Conservation (phyloP, 176 grass and related monocot species). For the Luzula sylvatica region DNA sequence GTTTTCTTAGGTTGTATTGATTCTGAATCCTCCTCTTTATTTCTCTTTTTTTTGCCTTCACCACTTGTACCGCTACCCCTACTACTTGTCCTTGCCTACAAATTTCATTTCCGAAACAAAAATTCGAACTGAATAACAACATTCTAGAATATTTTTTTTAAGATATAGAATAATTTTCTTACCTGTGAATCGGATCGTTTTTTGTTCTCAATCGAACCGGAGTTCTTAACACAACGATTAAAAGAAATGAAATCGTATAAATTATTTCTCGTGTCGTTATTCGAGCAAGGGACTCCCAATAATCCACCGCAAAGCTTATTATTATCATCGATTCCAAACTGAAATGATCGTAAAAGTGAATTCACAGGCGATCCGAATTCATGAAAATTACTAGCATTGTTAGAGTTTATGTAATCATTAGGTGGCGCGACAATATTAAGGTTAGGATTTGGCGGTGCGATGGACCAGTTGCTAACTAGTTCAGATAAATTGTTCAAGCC, state of each 20-base stretch:
- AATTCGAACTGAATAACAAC: not conserved
- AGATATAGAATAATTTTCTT: constrained; percentile 13
- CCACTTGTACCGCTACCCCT: constrained; percentile 24
- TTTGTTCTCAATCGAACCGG: constrained; percentile 37
- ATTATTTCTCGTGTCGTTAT: constrained; percentile 36
- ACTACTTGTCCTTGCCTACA: constrained; percentile 46
- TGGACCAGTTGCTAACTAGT: constrained; percentile 77
- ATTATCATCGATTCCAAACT: constrained; percentile 26
- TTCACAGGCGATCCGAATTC: constrained; percentile 5
- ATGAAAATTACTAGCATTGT: constrained; percentile 10
- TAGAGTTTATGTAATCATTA: constrained; percentile 4
- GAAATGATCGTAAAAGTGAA: constrained; percentile 27
- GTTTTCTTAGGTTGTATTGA: constrained; percentile 54
- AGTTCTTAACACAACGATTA: constrained; percentile 16
- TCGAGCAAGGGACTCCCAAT: constrained; percentile 56
- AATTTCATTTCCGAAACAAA: not conserved
- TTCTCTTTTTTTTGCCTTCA: constrained; percentile 72
- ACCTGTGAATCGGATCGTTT: constrained; percentile 51
- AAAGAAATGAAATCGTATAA: constrained; percentile 77
- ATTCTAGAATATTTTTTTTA: not conserved
- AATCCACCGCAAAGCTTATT: constrained; percentile 31
- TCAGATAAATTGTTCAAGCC: constrained; percentile 50
- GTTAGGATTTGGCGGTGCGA: constrained; percentile 55
- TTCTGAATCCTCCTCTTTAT: constrained; percentile 29
- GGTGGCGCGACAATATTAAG: constrained; percentile 5